Percentiles rank a stretch among this genome's conserved stretches.
Conservation (phyloP, 371 early-diverging fungal species). For the Umbelopsis sp. region DNA sequence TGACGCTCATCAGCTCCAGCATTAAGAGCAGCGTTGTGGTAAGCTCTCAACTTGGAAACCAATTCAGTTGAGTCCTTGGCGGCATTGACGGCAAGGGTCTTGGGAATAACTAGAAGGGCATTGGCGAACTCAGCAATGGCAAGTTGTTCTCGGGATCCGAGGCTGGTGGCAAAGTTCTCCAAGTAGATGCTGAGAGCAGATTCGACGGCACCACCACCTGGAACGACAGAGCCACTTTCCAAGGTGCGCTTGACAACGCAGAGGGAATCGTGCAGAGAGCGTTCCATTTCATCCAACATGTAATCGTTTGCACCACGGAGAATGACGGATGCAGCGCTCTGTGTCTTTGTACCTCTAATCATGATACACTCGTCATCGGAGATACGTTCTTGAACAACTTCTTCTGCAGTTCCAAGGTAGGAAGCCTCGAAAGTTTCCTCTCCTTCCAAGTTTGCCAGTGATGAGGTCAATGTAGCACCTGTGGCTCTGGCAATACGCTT, state of each 20-base stretch:
- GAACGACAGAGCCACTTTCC: conserved; percentile 97
- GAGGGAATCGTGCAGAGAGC: conserved; percentile 97
- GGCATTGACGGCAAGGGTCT: conserved; percentile 98
- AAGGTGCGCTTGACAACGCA: conserved; percentile 98
- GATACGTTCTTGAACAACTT: conserved; percentile 96
- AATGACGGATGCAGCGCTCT: conserved; percentile 91
- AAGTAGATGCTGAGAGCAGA: conserved; percentile 97
- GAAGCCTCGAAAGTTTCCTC: conserved; percentile 95
- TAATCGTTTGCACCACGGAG: conserved; percentile 99
- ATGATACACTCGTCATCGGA: conserved; percentile 98
- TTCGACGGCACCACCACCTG: conserved; percentile 99
- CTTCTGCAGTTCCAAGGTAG: conserved; percentile 94
- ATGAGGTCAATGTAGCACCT: conserved; percentile 94
- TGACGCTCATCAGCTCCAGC: conserved; percentile 71
- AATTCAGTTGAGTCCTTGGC: conserved; percentile 98
- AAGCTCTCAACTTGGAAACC: conserved; percentile 94
- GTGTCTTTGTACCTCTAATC: conserved; percentile 93
- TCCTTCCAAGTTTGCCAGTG: conserved; percentile 98
- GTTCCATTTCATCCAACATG: conserved; percentile 99
- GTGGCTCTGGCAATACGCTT: conserved; percentile 98
- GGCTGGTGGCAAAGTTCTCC: conserved; percentile 95
- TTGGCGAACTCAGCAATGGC: conserved; percentile 99
- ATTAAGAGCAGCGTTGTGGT: conserved; percentile 87
- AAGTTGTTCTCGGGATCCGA: conserved; percentile 91
- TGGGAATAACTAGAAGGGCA: conserved; percentile 97